Evolutionary conservation across 129 eudicot species (phyloP).

Genomic region (Flaveria sonorensis): DNA sequence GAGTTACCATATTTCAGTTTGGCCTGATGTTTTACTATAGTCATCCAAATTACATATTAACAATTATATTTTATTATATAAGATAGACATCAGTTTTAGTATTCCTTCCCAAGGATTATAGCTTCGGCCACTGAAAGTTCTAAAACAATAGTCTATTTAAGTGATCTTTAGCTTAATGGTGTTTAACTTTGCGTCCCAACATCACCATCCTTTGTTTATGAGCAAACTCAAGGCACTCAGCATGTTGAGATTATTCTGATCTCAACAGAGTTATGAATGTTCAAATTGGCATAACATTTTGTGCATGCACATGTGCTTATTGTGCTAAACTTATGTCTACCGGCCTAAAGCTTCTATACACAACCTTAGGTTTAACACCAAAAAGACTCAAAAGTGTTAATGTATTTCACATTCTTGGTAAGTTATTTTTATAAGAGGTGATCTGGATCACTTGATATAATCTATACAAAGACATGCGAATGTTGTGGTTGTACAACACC

Average conservation of each 20-base stretch:
- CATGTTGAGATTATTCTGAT: slow-evolving; percentile 6
- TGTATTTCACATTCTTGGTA: slow-evolving; percentile 8
- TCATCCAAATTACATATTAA: too few species aligned
- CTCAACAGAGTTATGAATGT: slow-evolving; percentile 15
- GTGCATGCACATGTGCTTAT: neutral
- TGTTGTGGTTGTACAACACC: neutral
- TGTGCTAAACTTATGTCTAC: slow-evolving; percentile 3
- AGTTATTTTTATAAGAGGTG: neutral
- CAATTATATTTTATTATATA: too few species aligned
- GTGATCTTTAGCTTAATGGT: neutral
- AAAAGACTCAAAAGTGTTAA: neutral
- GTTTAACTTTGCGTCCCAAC: neutral
- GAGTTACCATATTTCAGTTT: too few species aligned
- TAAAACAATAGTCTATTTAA: neutral
- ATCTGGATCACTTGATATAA: neutral
- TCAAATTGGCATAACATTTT: slow-evolving; percentile 12
- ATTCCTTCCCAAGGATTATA: neutral
- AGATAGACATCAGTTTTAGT: too few species aligned
- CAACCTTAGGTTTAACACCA: slow-evolving; percentile 15
- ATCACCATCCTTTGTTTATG: neutral
- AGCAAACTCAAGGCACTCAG: neutral
- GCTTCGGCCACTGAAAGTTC: neutral
- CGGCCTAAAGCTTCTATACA: neutral
- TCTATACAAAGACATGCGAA: neutral
- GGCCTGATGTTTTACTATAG: too few species aligned